Evolutionary conservation across 192 early-diverging fungal genomes (phyloP), one percentile per base, ranked within the genome.

Genomic region (Gaertneriomyces semiglobifer): DNA sequence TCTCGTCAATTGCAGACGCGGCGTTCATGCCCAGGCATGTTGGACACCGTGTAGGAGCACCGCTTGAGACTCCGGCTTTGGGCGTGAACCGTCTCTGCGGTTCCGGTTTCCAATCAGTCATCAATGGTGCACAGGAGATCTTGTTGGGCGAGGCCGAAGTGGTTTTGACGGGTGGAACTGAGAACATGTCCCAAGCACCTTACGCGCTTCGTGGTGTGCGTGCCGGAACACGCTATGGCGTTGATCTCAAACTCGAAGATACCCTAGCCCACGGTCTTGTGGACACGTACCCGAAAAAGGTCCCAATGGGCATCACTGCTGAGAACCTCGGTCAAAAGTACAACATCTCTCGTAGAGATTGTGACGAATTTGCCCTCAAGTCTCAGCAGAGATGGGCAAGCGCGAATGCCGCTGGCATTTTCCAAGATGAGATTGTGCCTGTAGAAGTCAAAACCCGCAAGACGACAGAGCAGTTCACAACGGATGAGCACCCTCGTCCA

Each of bases 61-160:
- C 90, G 5, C 83, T 95, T 66, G 75, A 87, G n/a, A 83, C 91
- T 14, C 92, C 93, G 2, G 95, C 93, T 2, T 77, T 90, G 60
- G 95, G 93, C 5, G 86, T 98, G 72, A 98, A 98, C 84, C 88
- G 95, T 20, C 90, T 98, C 25, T 98, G 95, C 74, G 94, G 94
- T 12, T 94, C 92, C 5, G 95, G 95, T 14, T 94, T 98, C 85
- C 93, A 98, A 79, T 76, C 90, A 47, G 89, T 98, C 59, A 90
- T 98, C 71, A 92, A 89, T 63, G 93, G 85, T n/a, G 91, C 88
- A 14, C 96, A 96, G 60, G 94, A 98, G 65, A 96, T 98, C 72
- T 67, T 85, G 42, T 57, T 77, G 7, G 92, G 91, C 12, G 94
- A 96, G 50, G 79, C 90, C 19, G 84, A 92, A 41, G 78, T 96